These are phyloP conservation scores for Lathyrus tuberosus DNA, from an alignment of 306 rosid genomes.

Conservation along the genomic window DNA sequence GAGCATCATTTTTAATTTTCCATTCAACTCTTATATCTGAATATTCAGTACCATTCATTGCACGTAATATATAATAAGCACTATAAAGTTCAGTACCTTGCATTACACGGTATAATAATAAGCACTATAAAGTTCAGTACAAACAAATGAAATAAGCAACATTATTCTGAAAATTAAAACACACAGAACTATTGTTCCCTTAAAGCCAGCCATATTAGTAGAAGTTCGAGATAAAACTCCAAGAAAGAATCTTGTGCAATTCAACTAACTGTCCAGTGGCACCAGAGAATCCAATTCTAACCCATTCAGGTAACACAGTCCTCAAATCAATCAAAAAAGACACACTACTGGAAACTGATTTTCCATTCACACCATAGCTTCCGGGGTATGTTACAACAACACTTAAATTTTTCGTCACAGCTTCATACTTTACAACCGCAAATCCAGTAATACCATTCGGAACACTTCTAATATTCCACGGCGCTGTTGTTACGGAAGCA, in stretches of 20 bases:
- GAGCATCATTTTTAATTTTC: too few species aligned
- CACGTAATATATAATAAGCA: too few species aligned
- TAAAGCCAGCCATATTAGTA: not conserved
- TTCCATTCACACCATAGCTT: not conserved
- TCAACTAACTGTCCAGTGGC: conserved; percentile 39
- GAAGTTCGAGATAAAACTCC: conserved; percentile 44
- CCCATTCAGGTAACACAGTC: conserved; percentile 52
- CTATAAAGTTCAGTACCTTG: too few species aligned
- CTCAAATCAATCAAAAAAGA: conserved; percentile 44
- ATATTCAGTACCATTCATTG: too few species aligned
- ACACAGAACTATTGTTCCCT: not conserved
- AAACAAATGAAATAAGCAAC: too few species aligned
- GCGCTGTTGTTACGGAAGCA: conserved; percentile 21
- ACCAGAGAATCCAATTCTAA: conserved; percentile 55
- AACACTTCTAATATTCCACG: not conserved
- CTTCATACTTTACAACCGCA: conserved; percentile 44
- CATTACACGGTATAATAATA: too few species aligned
- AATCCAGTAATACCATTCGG: not conserved
- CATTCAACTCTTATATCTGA: too few species aligned
- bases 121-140: too few species aligned
- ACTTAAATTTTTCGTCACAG: conserved; percentile 21
- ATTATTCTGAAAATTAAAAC: too few species aligned
- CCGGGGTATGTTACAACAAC: conserved; percentile 29
- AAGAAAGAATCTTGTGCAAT: conserved; percentile 31
- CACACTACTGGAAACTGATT: not conserved